These are phyloP conservation scores for Collariella sp. DNA, from an alignment of 495 filamentous ascomycete species.

Conservation along the genomic window DNA sequence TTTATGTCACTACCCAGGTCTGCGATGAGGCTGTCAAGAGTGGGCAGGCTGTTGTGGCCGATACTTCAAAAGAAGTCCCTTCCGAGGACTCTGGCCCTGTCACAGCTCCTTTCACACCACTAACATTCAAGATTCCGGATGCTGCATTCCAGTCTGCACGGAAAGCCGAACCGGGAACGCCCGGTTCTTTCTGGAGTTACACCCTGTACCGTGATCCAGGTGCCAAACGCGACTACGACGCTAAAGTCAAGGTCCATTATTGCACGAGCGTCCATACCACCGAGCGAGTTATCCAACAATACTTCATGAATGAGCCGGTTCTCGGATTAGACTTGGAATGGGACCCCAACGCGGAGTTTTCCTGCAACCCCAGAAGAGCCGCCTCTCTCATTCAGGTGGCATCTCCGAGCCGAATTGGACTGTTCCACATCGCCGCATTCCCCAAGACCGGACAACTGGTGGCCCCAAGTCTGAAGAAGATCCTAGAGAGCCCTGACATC, in stretches of 20 bases:
- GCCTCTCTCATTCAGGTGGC: constrained; percentile 76
- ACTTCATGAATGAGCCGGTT: constrained; percentile 60
- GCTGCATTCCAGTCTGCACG: constrained; percentile 38
- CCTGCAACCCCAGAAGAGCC: constrained; percentile 49
- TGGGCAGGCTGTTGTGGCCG: not conserved
- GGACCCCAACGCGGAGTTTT: constrained; percentile 43
- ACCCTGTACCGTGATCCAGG: constrained; percentile 47
- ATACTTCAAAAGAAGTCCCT: not conserved
- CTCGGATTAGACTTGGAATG: constrained; percentile 87
- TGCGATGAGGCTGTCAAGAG: not conserved
- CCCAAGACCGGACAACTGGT: constrained; percentile 51
- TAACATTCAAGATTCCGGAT: constrained; percentile 40
- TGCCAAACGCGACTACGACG: constrained; percentile 25
- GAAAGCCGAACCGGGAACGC: constrained; percentile 29
- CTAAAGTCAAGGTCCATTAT: constrained; percentile 60
- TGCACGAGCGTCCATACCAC: constrained; percentile 57
- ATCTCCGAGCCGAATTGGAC: constrained; percentile 63
- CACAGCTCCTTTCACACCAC: constrained; percentile 27
- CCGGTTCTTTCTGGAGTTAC: constrained; percentile 58
- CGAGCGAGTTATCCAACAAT: constrained; percentile 53
- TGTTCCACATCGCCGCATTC: constrained; percentile 71
- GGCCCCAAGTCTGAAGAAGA: constrained; percentile 54
- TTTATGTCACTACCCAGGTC: not conserved
- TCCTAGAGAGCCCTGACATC: constrained; percentile 62
- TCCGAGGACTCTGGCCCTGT: constrained; percentile 7